A percentile compares a stretch with the other conserved stretches of the same genome.
Evolutionary conservation across 1,284 basidiomycete genomes (phyloP).

Genomic region (Waitea zeae): DNA sequence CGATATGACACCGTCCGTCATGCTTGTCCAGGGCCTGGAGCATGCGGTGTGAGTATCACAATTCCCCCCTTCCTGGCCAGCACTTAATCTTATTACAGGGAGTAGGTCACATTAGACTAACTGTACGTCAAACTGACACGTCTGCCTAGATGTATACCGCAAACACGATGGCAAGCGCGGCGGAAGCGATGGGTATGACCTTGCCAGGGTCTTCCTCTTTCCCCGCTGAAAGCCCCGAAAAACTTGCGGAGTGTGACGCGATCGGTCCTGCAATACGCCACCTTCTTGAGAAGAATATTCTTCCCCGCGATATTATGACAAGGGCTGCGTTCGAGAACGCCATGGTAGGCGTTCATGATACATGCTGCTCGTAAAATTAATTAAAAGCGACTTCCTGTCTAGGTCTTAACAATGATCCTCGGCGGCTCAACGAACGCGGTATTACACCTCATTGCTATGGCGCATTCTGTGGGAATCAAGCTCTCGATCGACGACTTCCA

Average conservation of each 20-base stretch:
- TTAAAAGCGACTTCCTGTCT: slow-evolving; percentile 7
- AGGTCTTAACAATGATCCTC: slow-evolving; percentile 87
- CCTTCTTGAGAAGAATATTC: slow-evolving; percentile 82
- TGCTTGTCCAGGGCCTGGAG: slow-evolving; percentile 89
- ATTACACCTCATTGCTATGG: slow-evolving; percentile 79
- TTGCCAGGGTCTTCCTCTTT: slow-evolving; percentile 91
- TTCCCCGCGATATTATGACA: slow-evolving; percentile 94
- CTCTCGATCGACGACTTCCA: slow-evolving; percentile 81
- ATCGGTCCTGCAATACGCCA: slow-evolving; percentile 72
- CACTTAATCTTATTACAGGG: too few species aligned
- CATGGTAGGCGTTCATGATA: slow-evolving; percentile 36
- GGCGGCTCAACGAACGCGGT: slow-evolving; percentile 92
- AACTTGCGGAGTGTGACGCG: slow-evolving; percentile 67
- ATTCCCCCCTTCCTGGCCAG: too few species aligned
- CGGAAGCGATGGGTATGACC: slow-evolving; percentile 91
- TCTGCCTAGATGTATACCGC: slow-evolving; percentile 76
- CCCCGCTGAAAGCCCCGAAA: slow-evolving; percentile 85
- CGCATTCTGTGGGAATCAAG: slow-evolving; percentile 73
- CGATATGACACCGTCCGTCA: slow-evolving; percentile 78
- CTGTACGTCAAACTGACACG: slow-evolving; percentile 12
- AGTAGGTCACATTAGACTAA: too few species aligned
- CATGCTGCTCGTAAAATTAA: slow-evolving; percentile 5
- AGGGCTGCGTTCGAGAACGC: slow-evolving; percentile 92
- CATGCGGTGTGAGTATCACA: slow-evolving; percentile 51
- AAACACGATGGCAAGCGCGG: slow-evolving; percentile 90